Evolutionary conservation across 805 yeast genomes (phyloP).

Genomic region (Saturnispora silvae): DNA sequence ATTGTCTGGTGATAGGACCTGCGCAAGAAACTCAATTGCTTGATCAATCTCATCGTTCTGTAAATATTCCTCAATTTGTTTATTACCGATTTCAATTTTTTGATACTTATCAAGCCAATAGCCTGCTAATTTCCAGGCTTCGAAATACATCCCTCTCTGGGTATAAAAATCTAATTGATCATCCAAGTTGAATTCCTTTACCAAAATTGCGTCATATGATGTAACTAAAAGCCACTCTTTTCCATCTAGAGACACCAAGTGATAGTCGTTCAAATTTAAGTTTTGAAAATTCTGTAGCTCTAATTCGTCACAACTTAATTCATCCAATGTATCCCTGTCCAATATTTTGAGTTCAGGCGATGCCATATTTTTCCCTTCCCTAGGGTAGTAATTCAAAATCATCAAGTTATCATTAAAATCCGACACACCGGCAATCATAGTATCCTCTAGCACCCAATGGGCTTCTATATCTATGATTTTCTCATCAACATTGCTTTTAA

Average conservation of each 20-base stretch:
- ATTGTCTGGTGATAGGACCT: slow-evolving; percentile 22
- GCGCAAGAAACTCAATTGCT: slow-evolving; percentile 40
- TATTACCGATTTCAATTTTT: slow-evolving; percentile 50
- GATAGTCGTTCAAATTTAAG: slow-evolving; percentile 74
- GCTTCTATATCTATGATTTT: slow-evolving; percentile 35
- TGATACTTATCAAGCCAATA: slow-evolving; percentile 40
- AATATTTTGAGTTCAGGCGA: slow-evolving; percentile 72
- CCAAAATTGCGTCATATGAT: slow-evolving; percentile 72
- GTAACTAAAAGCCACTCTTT: slow-evolving; percentile 57
- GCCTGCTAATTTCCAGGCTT: slow-evolving; percentile 74
- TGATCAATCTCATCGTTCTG: slow-evolving; percentile 40
- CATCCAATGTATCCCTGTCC: slow-evolving; percentile 56
- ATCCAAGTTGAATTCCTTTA: slow-evolving; percentile 54
- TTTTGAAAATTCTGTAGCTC: slow-evolving; percentile 45
- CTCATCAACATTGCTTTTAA: slow-evolving; percentile 32
- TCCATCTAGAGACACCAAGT: slow-evolving; percentile 36
- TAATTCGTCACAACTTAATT: slow-evolving; percentile 69
- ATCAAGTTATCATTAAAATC: slow-evolving; percentile 62
- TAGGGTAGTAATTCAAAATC: slow-evolving; percentile 41
- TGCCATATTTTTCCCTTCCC: slow-evolving; percentile 14
- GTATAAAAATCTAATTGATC: slow-evolving; percentile 72
- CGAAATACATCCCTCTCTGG: slow-evolving; percentile 39
- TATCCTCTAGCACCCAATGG: slow-evolving; percentile 38
- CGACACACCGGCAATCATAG: slow-evolving; percentile 65
- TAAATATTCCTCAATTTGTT: slow-evolving; percentile 37